Percentiles rank a stretch among this genome's conserved stretches.
Evolutionary conservation across 2,329 filamentous ascomycete species (phyloP).

Genomic region (Penicillium freii): DNA sequence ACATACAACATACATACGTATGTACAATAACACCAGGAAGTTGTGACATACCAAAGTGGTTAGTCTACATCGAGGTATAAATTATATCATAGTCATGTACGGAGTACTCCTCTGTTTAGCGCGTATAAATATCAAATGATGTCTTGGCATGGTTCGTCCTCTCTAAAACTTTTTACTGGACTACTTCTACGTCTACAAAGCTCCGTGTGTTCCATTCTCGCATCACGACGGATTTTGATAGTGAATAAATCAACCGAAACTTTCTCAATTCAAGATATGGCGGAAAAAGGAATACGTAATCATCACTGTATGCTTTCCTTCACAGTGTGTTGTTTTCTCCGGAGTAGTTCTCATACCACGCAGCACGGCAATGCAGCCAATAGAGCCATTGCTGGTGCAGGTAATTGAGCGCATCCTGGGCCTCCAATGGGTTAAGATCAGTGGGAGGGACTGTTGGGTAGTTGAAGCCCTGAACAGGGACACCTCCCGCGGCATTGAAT

Average conservation of each 20-base stretch:
- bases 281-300: background rate
- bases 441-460: background rate
- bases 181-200: background rate
- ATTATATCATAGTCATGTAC: too few relatives aligned
- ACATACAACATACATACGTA: too few relatives aligned
- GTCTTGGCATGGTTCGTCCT: background rate
- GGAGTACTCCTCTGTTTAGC: background rate
- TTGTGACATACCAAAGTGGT: background rate
- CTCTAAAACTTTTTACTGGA: background rate
- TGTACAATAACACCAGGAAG: background rate
- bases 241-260: background rate
- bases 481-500: background rate
- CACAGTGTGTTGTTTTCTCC: background rate
- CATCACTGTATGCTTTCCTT: background rate
- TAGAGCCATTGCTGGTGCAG: background rate
- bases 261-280: background rate
- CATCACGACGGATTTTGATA: background rate
- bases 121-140: background rate
- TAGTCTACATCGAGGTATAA: background rate
- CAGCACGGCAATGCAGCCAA: background rate
- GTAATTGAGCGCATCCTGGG: background rate
- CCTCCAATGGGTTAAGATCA: background rate
- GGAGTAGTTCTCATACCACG: background rate
- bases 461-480: background rate
- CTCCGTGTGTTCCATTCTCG: background rate